Conservation (phyloP, 2,329 filamentous ascomycete genomes). For the Lasiodiplodia hormozganensis region DNA sequence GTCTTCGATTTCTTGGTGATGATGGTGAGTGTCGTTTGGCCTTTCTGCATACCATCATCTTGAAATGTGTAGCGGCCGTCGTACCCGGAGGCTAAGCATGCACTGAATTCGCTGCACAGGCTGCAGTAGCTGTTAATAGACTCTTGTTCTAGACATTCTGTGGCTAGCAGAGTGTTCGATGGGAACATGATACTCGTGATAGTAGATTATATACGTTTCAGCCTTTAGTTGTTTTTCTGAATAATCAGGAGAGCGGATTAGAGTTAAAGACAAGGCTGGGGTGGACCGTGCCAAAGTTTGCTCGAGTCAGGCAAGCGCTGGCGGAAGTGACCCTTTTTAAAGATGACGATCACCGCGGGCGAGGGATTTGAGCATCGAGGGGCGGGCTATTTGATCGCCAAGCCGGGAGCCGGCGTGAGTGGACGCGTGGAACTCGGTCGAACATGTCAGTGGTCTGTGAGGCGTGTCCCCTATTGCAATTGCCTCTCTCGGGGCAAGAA, state of each 20-base stretch:
- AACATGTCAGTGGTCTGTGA: neutral
- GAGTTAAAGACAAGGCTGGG: neutral
- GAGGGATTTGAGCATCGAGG: neutral
- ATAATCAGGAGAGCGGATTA: neutral
- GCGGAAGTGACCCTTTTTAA: neutral
- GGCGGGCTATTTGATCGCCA: neutral
- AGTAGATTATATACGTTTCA: too few species aligned
- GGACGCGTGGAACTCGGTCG: neutral
- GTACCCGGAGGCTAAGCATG: too few species aligned
- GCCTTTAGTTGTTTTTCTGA: too few species aligned
- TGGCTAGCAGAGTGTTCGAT: too few species aligned
- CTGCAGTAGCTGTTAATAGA: too few species aligned
- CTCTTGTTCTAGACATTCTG: too few species aligned
- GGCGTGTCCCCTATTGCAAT: neutral
- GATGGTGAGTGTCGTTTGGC: too few species aligned
- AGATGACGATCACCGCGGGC: conserved; percentile 1
- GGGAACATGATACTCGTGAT: too few species aligned
- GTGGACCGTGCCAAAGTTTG: neutral
- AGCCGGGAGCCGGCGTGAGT: neutral
- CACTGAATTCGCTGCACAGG: too few species aligned
- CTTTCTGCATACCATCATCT: too few species aligned
- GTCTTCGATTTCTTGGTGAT: too few species aligned
- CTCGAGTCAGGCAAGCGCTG: neutral
- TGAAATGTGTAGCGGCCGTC: too few species aligned
- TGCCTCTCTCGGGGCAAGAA: neutral